A percentile compares a stretch with the other conserved stretches of the same genome.
Conservation (phyloP, 495 filamentous ascomycete species). For the Penicillium simplicissimum region DNA sequence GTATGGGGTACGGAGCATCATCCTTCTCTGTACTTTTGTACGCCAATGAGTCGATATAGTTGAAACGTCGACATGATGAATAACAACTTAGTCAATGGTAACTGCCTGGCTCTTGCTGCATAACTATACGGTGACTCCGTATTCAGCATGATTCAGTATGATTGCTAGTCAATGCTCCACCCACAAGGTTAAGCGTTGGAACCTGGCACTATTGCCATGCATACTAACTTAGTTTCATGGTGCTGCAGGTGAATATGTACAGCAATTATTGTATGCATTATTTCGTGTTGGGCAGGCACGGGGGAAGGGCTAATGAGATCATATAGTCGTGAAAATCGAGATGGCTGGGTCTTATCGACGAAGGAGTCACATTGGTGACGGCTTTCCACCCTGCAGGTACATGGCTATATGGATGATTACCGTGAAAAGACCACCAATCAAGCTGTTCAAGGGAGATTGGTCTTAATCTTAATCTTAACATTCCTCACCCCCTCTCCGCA, state of each 20-base stretch:
- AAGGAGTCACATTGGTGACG: not conserved
- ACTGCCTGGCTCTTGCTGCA: conserved; percentile 1
- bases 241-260: not conserved
- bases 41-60: not conserved
- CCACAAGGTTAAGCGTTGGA: not conserved
- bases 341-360: not conserved
- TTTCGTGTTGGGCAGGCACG: not conserved
- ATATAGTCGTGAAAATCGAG: not conserved
- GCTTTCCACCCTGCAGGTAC: not conserved
- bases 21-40: not conserved
- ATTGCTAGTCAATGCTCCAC: not conserved
- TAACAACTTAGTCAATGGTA: not conserved
- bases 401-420: not conserved
- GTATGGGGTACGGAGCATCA: not conserved
- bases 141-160: not conserved
- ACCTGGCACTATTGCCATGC: conserved; percentile 4
- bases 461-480: conserved; percentile 4
- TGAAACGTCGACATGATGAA: no score
- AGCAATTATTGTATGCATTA: conserved; percentile 1
- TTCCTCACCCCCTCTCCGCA: not conserved
- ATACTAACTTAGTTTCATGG: not conserved
- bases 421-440: not conserved
- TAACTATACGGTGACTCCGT: not conserved
- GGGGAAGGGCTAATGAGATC: not conserved
- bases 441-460: not conserved